Conservation (phyloP, 805 yeast genomes). For the Cyberlindnera petersonii region DNA sequence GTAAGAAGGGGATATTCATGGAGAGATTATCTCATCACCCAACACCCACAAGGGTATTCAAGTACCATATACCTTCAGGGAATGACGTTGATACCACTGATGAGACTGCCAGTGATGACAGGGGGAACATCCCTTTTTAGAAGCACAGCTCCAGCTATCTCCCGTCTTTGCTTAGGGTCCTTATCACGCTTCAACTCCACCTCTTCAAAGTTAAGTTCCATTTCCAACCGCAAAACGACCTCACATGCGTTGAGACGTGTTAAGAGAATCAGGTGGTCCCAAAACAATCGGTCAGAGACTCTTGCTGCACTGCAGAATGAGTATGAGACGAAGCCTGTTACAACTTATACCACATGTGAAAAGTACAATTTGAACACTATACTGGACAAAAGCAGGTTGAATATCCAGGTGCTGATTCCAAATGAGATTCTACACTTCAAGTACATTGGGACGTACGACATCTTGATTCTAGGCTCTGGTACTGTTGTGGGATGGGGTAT, state of each 20-base stretch:
- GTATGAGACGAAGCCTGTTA: slow-evolving; percentile 43
- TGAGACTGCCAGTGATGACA: too few species aligned
- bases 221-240: slow-evolving; percentile 2
- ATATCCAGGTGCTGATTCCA: slow-evolving; percentile 44
- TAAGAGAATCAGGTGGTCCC: slow-evolving; percentile 8
- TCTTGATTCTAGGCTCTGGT: slow-evolving; percentile 72
- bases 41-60: too few species aligned
- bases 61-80: too few species aligned
- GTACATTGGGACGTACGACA: slow-evolving; percentile 42
- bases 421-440: slow-evolving; percentile 63
- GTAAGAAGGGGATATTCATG: too few species aligned
- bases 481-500: slow-evolving; percentile 84
- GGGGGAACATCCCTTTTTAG: not conserved
- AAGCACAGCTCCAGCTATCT: not conserved
- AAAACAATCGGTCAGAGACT: slow-evolving; percentile 1
- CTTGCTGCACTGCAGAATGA: slow-evolving; percentile 7
- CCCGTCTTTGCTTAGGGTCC: not conserved
- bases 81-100: too few species aligned
- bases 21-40: too few species aligned
- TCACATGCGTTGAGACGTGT: slow-evolving; percentile 16
- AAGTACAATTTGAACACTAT: slow-evolving; percentile 53
- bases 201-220: too few species aligned
- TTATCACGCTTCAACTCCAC: slow-evolving; percentile 4
- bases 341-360: slow-evolving; percentile 72
- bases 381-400: slow-evolving; percentile 29